These are phyloP conservation scores for Tetradesmus obliquus DNA, from an alignment of 139 green algal species.

Conservation along the genomic window DNA sequence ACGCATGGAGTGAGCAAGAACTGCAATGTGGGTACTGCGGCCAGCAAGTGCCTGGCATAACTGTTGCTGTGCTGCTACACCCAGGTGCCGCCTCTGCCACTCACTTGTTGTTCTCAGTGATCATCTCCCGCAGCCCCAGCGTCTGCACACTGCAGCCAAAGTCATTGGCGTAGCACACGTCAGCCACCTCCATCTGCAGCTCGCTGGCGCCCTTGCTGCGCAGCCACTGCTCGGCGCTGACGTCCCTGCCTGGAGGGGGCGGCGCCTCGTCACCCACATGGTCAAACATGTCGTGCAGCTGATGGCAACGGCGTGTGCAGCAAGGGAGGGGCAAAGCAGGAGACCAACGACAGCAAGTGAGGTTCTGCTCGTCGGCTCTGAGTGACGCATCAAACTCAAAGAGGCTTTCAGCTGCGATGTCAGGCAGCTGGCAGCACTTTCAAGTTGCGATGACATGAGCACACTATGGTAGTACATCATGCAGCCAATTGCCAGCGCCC, in stretches of 20 bases:
- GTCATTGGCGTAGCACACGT: slow-evolving; percentile 91
- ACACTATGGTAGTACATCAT: no score
- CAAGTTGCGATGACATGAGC: no score
- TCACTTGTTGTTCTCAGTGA: slow-evolving; percentile 77
- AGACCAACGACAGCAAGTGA: neutral
- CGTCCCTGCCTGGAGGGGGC: slow-evolving; percentile 59
- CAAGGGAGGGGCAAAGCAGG: neutral
- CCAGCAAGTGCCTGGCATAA: neutral
- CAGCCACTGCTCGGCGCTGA: slow-evolving; percentile 71
- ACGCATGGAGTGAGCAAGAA: neutral
- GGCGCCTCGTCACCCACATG: slow-evolving; percentile 54
- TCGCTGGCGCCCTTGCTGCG: slow-evolving; percentile 47
- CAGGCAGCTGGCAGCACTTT: no score
- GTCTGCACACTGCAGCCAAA: slow-evolving; percentile 76
- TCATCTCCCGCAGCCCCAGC: slow-evolving; percentile 82
- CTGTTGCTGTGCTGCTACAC: neutral
- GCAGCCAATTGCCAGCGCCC: no score
- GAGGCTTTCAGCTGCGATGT: no score
- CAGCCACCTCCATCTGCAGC: slow-evolving; percentile 66
- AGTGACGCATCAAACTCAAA: no score
- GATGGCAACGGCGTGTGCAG: neutral
- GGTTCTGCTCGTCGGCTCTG: no score
- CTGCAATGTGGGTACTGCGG: neutral
- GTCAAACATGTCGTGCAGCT: slow-evolving; percentile 75
- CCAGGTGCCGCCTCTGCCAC: neutral